phyloP scores from a whole-genome alignment of 2,329 filamentous ascomycete species.

The Biscogniauxia sp. region DNA sequence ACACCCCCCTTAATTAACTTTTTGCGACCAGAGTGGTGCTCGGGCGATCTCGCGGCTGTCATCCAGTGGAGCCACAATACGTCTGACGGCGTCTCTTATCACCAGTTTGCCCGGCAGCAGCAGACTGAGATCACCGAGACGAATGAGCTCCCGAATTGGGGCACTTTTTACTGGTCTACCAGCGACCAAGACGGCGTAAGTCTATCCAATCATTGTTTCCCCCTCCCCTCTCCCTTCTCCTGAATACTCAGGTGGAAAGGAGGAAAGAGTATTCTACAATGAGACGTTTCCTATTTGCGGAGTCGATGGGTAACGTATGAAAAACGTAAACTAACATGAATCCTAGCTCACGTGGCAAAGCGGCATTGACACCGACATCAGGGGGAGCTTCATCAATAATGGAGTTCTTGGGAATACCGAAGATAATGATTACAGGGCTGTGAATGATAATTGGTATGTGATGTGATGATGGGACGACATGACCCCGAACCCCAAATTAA shows the following conservation, averaged over 20 bases:
- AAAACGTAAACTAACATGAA: conserved; percentile 10
- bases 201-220: conserved; percentile 5
- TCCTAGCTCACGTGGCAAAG: conserved; percentile 65
- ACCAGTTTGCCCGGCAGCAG: conserved; percentile 57
- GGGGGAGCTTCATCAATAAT: conserved; percentile 62
- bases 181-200: conserved; percentile 48
- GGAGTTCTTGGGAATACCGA: conserved; percentile 62
- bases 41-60: conserved; percentile 54
- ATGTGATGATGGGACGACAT: not conserved
- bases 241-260: not conserved
- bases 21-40: conserved; percentile 62
- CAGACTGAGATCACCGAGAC: conserved; percentile 68
- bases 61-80: conserved; percentile 62
- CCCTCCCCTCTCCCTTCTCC: too few relatives aligned
- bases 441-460: conserved; percentile 57
- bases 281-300: not conserved
- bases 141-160: conserved; percentile 75
- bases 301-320: not conserved
- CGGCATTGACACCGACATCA: conserved; percentile 64
- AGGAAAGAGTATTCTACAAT: not conserved
- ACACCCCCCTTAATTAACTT: conserved; percentile 1
- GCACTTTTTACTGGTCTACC: conserved; percentile 69
- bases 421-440: conserved; percentile 63
- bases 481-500: not conserved
- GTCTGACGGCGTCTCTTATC: conserved; percentile 55